Percentiles rank a stretch among this genome's conserved stretches.
Evolutionary conservation across 2,329 filamentous ascomycete species (phyloP).

Genomic region (Westerdykella sp.): DNA sequence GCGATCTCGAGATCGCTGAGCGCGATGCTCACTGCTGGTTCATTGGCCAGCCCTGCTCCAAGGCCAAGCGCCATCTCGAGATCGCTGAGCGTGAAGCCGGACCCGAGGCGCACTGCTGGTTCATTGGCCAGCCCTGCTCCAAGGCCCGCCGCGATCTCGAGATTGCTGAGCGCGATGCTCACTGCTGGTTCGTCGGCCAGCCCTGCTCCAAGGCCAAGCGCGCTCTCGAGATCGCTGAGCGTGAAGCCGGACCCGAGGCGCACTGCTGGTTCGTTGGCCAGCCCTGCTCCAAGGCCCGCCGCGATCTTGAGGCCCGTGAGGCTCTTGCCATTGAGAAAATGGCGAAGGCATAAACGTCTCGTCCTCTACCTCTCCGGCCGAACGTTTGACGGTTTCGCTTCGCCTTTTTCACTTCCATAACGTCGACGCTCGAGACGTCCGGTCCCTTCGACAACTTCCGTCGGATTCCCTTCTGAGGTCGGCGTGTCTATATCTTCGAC

Average conservation of each 20-base stretch:
- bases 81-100: slow-evolving; percentile 5
- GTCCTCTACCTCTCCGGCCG: slow-evolving; percentile 2
- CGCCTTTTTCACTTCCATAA: slow-evolving; percentile 20
- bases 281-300: slow-evolving; percentile 13
- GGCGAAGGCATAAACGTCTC: slow-evolving; percentile 7
- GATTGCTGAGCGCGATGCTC: slow-evolving; percentile 22
- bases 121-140: slow-evolving; percentile 15
- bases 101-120: slow-evolving; percentile 23
- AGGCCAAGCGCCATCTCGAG: slow-evolving; percentile 27
- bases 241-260: slow-evolving; percentile 30
- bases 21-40: slow-evolving; percentile 20
- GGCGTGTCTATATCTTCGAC: too few species aligned
- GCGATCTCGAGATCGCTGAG: slow-evolving; percentile 26
- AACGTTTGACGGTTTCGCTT: slow-evolving; percentile 12
- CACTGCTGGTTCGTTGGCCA: slow-evolving; percentile 13
- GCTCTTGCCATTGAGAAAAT: too few species aligned
- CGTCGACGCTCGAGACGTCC: slow-evolving; percentile 25
- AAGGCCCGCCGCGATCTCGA: slow-evolving; percentile 7
- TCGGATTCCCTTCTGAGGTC: slow-evolving; percentile 2
- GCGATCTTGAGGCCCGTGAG: slow-evolving; percentile 29
- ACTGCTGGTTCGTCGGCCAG: slow-evolving; percentile 12
- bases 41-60: slow-evolving; percentile 15
- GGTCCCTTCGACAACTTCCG: slow-evolving; percentile 22
- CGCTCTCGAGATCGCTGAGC: slow-evolving; percentile 18
- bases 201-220: slow-evolving; percentile 21